Conservation (phyloP, 108 stramenopile genomes). For the Cyclostephanos tholiformis region DNA sequence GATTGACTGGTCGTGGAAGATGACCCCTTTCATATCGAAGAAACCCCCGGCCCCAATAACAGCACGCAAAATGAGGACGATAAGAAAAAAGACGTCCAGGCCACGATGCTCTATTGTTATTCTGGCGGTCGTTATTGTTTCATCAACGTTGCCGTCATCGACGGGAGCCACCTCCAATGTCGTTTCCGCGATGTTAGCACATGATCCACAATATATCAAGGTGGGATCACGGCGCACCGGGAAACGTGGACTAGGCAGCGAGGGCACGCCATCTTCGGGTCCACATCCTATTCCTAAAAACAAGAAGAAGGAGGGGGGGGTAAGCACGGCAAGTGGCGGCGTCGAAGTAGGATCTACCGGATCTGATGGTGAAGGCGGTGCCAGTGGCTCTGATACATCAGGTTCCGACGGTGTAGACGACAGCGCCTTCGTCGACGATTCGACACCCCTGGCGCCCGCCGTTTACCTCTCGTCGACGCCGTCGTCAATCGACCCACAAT, state of each 20-base stretch:
- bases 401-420: not conserved
- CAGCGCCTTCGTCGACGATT: not conserved
- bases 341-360: not conserved
- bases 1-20: too few species aligned
- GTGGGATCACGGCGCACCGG: not conserved
- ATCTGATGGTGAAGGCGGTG: not conserved
- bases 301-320: not conserved
- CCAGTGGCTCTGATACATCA: not conserved
- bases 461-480: not conserved
- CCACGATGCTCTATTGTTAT: too few species aligned
- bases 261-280: too few species aligned
- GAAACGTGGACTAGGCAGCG: not conserved
- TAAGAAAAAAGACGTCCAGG: too few species aligned
- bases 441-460: not conserved
- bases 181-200: too few species aligned
- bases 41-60: too few species aligned
- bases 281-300: too few species aligned
- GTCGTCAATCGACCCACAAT: not conserved
- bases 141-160: too few species aligned
- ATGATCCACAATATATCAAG: not conserved
- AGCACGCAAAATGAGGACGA: too few species aligned
- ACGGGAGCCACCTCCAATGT: too few species aligned
- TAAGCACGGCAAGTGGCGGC: not conserved
- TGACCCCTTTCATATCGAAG: too few species aligned
- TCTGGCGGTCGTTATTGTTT: too few species aligned